Percentiles rank a stretch among this genome's conserved stretches.
phyloP scores from a whole-genome alignment of 2,329 filamentous ascomycete genomes.

The Hypoxylon sp. region DNA sequence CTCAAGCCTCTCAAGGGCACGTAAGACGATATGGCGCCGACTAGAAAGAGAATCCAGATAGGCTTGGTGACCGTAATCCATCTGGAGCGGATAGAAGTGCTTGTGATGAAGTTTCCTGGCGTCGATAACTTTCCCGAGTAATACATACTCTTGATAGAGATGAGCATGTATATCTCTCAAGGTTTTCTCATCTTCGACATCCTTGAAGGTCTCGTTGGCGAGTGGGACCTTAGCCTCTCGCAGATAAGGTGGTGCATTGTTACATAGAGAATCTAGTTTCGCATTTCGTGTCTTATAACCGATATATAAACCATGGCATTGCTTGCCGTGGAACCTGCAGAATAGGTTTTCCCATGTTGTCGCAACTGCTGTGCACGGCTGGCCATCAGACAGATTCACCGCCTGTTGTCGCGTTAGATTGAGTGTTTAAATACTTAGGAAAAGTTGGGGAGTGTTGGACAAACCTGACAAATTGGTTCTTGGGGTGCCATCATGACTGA shows the following conservation, averaged over 20 bases:
- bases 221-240: constrained; percentile 55
- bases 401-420: constrained; percentile 40
- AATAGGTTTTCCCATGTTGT: constrained; percentile 60
- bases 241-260: constrained; percentile 57
- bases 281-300: constrained; percentile 65
- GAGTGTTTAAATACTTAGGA: not conserved
- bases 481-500: constrained; percentile 19
- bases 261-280: constrained; percentile 58
- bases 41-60: constrained; percentile 53
- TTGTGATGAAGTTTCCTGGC: constrained; percentile 51
- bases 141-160: constrained; percentile 56
- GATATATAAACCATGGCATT: constrained; percentile 62
- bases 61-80: constrained; percentile 55
- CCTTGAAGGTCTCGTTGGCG: constrained; percentile 58
- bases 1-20: constrained; percentile 60
- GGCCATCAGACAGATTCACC: constrained; percentile 57
- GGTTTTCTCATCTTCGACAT: constrained; percentile 56
- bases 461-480: constrained; percentile 31
- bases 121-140: constrained; percentile 49
- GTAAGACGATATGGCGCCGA: constrained; percentile 53
- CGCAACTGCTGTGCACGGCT: constrained; percentile 55
- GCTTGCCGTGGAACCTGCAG: constrained; percentile 59
- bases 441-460: not conserved
- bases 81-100: constrained; percentile 52
- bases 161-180: constrained; percentile 59